Conservation (phyloP, 345 rosid species). For the Lepidium sativum region DNA sequence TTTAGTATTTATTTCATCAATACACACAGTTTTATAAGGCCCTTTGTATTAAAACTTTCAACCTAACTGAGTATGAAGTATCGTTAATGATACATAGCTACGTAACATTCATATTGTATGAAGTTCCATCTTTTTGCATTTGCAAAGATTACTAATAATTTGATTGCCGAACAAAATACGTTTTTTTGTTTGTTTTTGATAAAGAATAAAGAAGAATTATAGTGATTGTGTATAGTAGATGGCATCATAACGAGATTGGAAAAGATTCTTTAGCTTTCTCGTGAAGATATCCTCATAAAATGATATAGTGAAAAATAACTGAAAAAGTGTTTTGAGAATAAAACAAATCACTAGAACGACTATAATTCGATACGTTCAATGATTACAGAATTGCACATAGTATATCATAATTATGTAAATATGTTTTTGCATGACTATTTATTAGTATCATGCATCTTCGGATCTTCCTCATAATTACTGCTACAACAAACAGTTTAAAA, state of each 20-base stretch:
- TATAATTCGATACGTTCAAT: not conserved
- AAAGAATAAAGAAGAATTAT: not conserved
- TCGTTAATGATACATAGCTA: not conserved
- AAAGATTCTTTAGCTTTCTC: not conserved
- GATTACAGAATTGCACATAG: not conserved
- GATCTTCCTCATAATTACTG: not conserved
- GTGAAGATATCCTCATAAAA: conserved; percentile 7
- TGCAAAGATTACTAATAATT: too few species aligned
- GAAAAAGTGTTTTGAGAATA: not conserved
- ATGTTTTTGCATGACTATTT: not conserved
- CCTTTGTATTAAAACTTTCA: not conserved
- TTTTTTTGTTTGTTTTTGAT: too few species aligned
- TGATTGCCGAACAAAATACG: too few species aligned
- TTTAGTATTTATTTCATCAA: conserved; percentile 3
- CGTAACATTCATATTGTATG: not conserved
- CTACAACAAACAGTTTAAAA: not conserved
- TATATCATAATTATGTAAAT: not conserved
- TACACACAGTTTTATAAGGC: not conserved
- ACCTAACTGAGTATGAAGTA: not conserved
- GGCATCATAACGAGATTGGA: not conserved
- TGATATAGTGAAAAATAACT: not conserved
- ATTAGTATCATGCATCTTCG: too few species aligned
- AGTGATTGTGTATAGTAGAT: not conserved
- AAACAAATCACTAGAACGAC: not conserved
- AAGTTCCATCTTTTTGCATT: not conserved